These are phyloP conservation scores for Ophiostoma perfectum DNA, from an alignment of 2,329 filamentous ascomycete genomes.

Conservation along the genomic window DNA sequence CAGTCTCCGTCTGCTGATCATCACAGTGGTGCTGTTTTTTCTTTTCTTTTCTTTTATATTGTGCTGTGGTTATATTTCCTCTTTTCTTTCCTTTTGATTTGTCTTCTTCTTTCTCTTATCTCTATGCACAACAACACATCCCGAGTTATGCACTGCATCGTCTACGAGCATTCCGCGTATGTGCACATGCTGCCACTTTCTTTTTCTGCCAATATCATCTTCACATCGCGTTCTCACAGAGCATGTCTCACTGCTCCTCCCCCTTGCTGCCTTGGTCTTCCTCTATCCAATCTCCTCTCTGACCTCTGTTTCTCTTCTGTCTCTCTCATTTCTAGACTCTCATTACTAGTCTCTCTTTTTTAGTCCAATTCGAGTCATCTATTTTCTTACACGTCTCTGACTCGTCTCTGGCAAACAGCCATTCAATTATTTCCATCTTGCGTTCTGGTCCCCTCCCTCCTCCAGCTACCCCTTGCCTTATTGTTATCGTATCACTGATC, in stretches of 20 bases:
- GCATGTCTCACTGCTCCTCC: background rate
- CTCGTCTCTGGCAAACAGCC: background rate
- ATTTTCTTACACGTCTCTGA: background rate
- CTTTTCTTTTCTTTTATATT: background rate
- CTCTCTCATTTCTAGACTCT: background rate
- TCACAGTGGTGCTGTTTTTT: background rate
- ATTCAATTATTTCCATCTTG: background rate
- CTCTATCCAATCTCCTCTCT: background rate
- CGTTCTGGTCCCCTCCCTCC: background rate
- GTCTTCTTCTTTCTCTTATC: no score
- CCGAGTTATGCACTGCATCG: no score
- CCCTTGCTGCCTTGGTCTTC: slow-evolving; percentile 4
- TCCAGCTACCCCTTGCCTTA: background rate
- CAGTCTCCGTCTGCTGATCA: background rate
- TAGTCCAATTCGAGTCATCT: background rate
- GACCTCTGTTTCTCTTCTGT: background rate
- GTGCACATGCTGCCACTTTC: no score
- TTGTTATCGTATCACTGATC: background rate
- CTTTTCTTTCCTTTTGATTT: no score
- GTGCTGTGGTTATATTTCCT: no score
- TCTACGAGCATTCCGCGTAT: no score
- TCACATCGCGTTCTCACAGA: background rate
- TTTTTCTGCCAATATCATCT: background rate
- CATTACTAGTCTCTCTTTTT: background rate
- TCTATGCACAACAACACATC: no score